Conservation (phyloP, 257 asterid species). For the Thymus mandschuricus region DNA sequence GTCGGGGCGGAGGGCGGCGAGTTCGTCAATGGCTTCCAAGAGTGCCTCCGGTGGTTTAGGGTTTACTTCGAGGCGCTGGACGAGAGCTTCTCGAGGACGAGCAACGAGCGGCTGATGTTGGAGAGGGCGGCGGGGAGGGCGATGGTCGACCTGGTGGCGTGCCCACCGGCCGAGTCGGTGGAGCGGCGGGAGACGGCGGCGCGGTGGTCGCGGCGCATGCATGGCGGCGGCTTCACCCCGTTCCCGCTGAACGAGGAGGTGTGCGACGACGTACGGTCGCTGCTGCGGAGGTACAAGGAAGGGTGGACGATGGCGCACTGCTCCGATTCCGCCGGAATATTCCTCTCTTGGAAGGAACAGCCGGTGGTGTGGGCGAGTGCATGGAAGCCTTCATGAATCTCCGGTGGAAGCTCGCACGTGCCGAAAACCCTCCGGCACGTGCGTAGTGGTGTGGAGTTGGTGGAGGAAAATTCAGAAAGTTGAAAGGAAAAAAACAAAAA, state of each 20-base stretch:
- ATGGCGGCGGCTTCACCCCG: conserved; percentile 62
- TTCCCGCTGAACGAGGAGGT: conserved; percentile 74
- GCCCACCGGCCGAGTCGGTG: conserved; percentile 61
- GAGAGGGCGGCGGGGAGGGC: conserved; percentile 91
- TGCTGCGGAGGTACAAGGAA: conserved; percentile 87
- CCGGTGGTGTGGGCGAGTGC: conserved; percentile 99
- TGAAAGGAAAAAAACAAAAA: conserved; percentile 14
- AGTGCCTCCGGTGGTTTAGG: conserved; percentile 90
- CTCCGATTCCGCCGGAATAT: conserved; percentile 79
- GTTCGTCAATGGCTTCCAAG: conserved; percentile 69
- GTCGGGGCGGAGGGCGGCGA: conserved; percentile 64
- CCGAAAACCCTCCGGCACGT: conserved; percentile 41
- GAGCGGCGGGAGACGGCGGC: conserved; percentile 86
- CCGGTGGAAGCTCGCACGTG: conserved; percentile 40
- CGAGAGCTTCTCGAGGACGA: conserved; percentile 66
- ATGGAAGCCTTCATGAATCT: conserved; percentile 70
- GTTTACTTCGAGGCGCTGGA: conserved; percentile 89
- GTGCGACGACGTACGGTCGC: conserved; percentile 87
- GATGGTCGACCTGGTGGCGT: conserved; percentile 80
- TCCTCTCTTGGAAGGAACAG: conserved; percentile 95
- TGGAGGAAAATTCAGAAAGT: conserved; percentile 21
- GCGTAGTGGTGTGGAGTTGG: conserved; percentile 31
- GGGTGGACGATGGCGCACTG: conserved; percentile 91
- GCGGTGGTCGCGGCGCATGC: conserved; percentile 81
- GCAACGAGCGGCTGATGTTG: conserved; percentile 89